phyloP scores from a whole-genome alignment of 352 stramenopile species.

The Phytopythium delawarense region DNA sequence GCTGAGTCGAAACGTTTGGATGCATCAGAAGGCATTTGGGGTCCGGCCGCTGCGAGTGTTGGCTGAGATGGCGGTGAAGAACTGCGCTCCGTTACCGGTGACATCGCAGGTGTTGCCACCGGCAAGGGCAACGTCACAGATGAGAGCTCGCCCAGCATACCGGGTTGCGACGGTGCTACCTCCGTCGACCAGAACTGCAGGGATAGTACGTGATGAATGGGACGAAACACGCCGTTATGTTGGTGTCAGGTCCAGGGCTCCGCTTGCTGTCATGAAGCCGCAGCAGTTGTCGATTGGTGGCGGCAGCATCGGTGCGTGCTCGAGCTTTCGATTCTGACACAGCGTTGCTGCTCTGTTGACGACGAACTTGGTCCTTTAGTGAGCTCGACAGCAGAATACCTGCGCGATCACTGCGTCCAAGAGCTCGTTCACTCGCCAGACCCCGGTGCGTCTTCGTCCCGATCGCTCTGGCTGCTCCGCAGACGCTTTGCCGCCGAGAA shows the following conservation, averaged over 20 bases:
- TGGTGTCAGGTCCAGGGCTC: background rate
- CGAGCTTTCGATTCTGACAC: background rate
- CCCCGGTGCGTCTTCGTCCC: background rate
- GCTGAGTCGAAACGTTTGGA: conserved; percentile 21
- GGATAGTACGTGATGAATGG: background rate
- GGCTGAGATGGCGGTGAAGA: background rate
- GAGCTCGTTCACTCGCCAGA: conserved; percentile 19
- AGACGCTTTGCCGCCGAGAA: conserved; percentile 39
- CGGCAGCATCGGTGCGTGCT: background rate
- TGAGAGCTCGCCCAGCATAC: background rate
- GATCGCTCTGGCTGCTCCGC: conserved; percentile 16
- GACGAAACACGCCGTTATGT: background rate
- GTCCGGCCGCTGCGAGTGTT: background rate
- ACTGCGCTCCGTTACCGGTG: background rate
- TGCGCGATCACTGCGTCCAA: conserved; percentile 32
- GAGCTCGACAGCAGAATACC: conserved; percentile 25
- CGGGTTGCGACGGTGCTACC: background rate
- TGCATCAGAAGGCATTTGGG: conserved; percentile 14
- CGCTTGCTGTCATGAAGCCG: background rate
- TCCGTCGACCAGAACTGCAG: background rate
- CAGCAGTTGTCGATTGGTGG: background rate
- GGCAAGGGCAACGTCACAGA: background rate
- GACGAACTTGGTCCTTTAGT: conserved; percentile 15
- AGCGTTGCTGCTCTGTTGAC: background rate
- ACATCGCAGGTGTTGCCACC: background rate